phyloP scores from a whole-genome alignment of 805 yeast species.

The Kodamaea sagamina region DNA sequence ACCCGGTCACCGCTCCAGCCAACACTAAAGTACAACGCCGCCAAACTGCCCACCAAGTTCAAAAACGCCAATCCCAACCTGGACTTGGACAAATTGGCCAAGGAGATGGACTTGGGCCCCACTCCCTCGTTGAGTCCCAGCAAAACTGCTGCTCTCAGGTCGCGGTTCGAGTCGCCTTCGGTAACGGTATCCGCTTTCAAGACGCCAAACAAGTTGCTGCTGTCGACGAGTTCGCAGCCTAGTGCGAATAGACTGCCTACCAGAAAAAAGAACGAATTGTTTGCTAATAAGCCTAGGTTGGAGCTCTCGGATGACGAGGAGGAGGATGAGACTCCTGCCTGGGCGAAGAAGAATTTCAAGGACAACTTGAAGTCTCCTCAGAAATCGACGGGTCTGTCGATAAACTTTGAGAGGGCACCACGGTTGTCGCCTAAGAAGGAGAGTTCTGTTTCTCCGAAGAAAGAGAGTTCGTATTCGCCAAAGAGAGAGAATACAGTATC shows the following conservation, averaged over 20 bases:
- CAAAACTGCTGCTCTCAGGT: conserved; percentile 30
- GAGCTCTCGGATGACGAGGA: conserved; percentile 6
- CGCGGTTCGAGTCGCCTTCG: conserved; percentile 42
- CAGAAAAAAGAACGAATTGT: background rate
- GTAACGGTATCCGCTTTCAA: conserved; percentile 46
- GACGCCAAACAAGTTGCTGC: conserved; percentile 25
- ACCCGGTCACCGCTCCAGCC: conserved; percentile 34
- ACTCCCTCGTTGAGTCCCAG: conserved; percentile 19
- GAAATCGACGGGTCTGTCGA: background rate
- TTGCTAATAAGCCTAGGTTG: conserved; percentile 13
- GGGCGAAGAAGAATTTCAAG: conserved; percentile 25
- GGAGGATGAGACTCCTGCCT: conserved; percentile 20
- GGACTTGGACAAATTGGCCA: conserved; percentile 43
- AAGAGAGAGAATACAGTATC: conserved; percentile 1
- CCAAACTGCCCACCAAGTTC: conserved; percentile 14
- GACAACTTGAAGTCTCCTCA: conserved; percentile 21
- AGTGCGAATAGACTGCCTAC: conserved; percentile 6
- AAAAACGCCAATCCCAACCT: conserved; percentile 18
- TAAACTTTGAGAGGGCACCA: conserved; percentile 2
- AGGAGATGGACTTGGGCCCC: conserved; percentile 25
- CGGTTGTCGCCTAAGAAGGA: background rate
- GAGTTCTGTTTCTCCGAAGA: too few relatives aligned
- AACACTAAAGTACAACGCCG: conserved; percentile 26
- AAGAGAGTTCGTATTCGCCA: too few relatives aligned
- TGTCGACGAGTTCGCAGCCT: background rate